Evolutionary conservation across 495 filamentous ascomycete genomes (phyloP), one percentile per base, ranked within the genome.

Genomic region (Neurospora sp.): DNA sequence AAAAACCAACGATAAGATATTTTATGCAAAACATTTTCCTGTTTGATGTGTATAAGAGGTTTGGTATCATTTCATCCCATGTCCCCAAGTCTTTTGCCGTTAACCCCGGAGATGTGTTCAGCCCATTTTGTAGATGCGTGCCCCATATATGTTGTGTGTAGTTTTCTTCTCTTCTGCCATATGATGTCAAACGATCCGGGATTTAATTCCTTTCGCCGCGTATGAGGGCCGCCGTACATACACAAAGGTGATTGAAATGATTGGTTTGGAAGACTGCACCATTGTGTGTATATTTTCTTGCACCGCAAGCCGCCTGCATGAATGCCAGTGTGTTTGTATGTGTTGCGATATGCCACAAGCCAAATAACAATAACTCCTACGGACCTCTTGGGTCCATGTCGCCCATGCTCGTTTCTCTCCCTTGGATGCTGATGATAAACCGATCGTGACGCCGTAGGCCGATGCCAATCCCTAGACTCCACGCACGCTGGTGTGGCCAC

Each of bases 401-500:
- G 48, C 48, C 48, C 48, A 59, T 59, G 48, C 48, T 59, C 20
- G 23, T 59, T 59, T 59, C 48, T 59, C 48, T 27, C 48, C 48
- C 48, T 27, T 59, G 48, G 48, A 59, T 59, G 48, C 48, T n/a
- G 23, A 37, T 72, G 39, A 72, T 62, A 72, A 72, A 71, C 70
- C 41, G 31, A 72, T 35, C 40, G 41, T 48, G 70, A 72, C 70
- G 70, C 70, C 70, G 70, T 35, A 66, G 70, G 40, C 70, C 70
- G 31, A 69, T 72, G 38, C 27, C 27, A 31, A 42, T 48, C 41
- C 70, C 70, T 59, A 59, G 48, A 59, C 48, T 59, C 48, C 48
- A 59, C 48, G 48, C 48, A 59, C 48, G 48, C 48, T 59, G 20
- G 48, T 59, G 48, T 59, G 48, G 48, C 48, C 48, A 59, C 20